Conservation (phyloP, 805 yeast species). For the Saturnispora hagleri region DNA sequence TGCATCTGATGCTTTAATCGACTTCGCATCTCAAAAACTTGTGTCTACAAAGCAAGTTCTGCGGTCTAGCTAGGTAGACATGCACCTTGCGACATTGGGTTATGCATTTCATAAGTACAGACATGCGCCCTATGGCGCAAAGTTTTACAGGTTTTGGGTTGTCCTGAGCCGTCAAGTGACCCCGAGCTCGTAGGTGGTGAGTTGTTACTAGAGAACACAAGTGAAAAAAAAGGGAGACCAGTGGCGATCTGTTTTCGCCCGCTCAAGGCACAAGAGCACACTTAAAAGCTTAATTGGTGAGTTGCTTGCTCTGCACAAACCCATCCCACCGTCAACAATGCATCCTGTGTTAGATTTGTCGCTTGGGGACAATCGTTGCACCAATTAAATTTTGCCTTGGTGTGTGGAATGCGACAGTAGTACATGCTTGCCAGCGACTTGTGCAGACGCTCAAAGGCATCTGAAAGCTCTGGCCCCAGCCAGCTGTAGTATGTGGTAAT, state of each 20-base stretch:
- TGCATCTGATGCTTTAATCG: too few relatives aligned
- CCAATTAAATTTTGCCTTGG: background rate
- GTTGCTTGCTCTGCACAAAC: background rate
- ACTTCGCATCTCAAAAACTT: too few relatives aligned
- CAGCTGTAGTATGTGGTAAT: background rate
- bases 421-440: background rate
- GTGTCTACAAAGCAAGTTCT: too few relatives aligned
- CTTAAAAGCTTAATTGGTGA: background rate
- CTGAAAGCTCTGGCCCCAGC: background rate
- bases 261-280: background rate
- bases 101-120: too few relatives aligned
- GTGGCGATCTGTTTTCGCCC: background rate
- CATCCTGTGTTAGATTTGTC: background rate
- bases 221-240: background rate
- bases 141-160: too few relatives aligned
- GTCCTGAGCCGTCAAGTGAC: too few relatives aligned
- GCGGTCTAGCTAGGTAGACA: too few relatives aligned
- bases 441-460: too few relatives aligned
- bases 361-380: background rate
- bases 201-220: background rate
- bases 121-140: too few relatives aligned
- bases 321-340: background rate
- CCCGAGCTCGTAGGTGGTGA: too few relatives aligned
- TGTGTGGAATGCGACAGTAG: background rate
- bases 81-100: too few relatives aligned